Conservation (phyloP, 176 grass and related monocot species). For the Hyparrhenia diplandra region DNA sequence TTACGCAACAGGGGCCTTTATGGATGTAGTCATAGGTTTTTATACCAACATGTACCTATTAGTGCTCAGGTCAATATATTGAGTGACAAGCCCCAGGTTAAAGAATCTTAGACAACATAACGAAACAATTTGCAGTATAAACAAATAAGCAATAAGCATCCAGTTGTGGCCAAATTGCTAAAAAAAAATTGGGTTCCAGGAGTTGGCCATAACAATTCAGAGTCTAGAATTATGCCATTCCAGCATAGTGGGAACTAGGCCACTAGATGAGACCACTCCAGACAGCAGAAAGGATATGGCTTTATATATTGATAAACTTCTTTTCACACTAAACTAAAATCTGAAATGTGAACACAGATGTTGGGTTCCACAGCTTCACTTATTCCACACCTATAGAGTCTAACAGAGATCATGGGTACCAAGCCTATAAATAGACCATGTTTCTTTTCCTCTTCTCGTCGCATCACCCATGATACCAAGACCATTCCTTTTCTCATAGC, state of each 20-base stretch:
- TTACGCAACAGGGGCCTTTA: neutral
- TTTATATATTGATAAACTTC: neutral
- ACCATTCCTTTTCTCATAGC: neutral
- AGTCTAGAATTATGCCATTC: slow-evolving; percentile 1
- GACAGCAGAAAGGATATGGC: neutral
- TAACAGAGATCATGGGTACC: neutral
- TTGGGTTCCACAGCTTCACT: neutral
- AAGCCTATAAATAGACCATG: neutral
- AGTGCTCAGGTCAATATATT: neutral
- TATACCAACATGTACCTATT: neutral
- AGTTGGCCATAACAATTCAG: neutral
- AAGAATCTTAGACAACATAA: neutral
- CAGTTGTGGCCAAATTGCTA: neutral
- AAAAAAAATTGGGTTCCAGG: neutral
- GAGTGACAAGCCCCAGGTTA: neutral
- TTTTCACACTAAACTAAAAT: neutral
- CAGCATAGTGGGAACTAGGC: neutral
- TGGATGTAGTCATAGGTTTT: neutral
- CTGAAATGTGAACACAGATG: neutral
- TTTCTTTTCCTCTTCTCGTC: neutral
- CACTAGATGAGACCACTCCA: slow-evolving; percentile 2
- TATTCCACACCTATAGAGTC: neutral
- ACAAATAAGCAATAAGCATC: neutral
- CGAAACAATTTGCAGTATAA: neutral
- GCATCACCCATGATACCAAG: neutral